Evolutionary conservation across 352 stramenopile species (phyloP).

Genomic region (Blastocystis sp.): DNA sequence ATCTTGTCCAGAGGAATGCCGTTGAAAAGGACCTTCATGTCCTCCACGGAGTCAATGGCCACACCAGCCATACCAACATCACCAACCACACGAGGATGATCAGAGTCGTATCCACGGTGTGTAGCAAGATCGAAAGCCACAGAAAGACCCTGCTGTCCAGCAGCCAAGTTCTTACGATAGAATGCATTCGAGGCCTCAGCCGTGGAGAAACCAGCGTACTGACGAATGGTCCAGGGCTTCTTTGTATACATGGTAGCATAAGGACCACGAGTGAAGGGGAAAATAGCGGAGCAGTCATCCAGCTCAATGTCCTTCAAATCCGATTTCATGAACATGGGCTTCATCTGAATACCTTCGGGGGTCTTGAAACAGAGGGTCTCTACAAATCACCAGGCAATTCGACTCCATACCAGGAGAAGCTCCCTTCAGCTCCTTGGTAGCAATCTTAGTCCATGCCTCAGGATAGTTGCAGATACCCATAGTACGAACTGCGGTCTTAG

Average conservation of each 20-base stretch:
- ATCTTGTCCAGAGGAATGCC: slow-evolving; percentile 89
- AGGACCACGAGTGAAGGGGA: slow-evolving; percentile 83
- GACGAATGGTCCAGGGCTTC: slow-evolving; percentile 84
- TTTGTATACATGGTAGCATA: slow-evolving; percentile 94
- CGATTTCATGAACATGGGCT: slow-evolving; percentile 84
- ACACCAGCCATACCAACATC: slow-evolving; percentile 95
- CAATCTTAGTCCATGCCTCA: slow-evolving; percentile 43
- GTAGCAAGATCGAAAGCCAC: slow-evolving; percentile 93
- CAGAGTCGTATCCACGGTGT: slow-evolving; percentile 91
- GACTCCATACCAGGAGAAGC: background rate
- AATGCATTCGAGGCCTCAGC: slow-evolving; percentile 92
- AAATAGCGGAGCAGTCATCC: slow-evolving; percentile 66
- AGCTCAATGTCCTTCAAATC: slow-evolving; percentile 69
- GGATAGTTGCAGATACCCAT: slow-evolving; percentile 13
- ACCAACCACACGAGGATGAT: slow-evolving; percentile 84
- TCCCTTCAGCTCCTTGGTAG: slow-evolving; percentile 43
- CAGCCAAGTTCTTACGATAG: slow-evolving; percentile 84
- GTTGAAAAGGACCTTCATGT: slow-evolving; percentile 94
- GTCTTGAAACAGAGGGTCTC: slow-evolving; percentile 72
- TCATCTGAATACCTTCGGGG: slow-evolving; percentile 85
- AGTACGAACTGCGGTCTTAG: slow-evolving; percentile 31
- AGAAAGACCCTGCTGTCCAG: slow-evolving; percentile 83
- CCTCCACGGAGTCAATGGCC: slow-evolving; percentile 86
- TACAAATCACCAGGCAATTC: background rate
- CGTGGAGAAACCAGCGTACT: slow-evolving; percentile 92